A percentile compares a stretch with the other conserved stretches of the same genome.
Evolutionary conservation across 2,329 filamentous ascomycete genomes (phyloP).

Genomic region (Ceratocystis smalleyi): DNA sequence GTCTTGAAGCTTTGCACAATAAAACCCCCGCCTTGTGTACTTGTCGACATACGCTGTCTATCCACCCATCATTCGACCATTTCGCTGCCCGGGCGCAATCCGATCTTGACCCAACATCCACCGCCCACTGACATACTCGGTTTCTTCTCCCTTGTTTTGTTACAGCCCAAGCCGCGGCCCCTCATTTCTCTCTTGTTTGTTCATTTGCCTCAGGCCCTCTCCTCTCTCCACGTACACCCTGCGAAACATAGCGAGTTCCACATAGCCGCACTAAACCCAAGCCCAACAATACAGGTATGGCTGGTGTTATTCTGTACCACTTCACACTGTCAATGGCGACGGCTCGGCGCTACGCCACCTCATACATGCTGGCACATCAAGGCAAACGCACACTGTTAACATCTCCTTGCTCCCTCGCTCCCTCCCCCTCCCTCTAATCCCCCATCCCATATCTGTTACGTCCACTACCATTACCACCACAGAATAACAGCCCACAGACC

Average conservation of each 20-base stretch:
- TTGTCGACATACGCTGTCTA: not conserved
- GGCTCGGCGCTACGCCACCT: not conserved
- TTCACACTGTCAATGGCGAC: not conserved
- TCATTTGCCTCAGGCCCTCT: slow-evolving; percentile 13
- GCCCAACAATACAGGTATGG: not conserved
- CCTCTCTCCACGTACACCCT: slow-evolving; percentile 13
- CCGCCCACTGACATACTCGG: not conserved
- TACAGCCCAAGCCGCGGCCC: slow-evolving; percentile 15
- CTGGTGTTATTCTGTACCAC: not conserved
- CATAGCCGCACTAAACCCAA: not conserved
- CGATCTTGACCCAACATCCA: not conserved
- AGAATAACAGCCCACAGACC: not conserved
- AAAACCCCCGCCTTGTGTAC: not conserved
- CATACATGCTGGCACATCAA: not conserved
- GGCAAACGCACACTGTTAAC: not conserved
- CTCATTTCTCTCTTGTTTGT: slow-evolving; percentile 17
- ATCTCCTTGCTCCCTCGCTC: not conserved
- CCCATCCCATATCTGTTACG: not conserved
- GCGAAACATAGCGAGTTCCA: slow-evolving; percentile 15
- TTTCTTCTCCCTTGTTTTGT: not conserved
- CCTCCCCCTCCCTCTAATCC: not conserved
- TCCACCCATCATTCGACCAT: not conserved
- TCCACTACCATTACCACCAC: not conserved
- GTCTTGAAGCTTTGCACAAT: not conserved
- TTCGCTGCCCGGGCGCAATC: not conserved